Conservation (phyloP, 805 yeast genomes). For the Metschnikowia gruessii region DNA sequence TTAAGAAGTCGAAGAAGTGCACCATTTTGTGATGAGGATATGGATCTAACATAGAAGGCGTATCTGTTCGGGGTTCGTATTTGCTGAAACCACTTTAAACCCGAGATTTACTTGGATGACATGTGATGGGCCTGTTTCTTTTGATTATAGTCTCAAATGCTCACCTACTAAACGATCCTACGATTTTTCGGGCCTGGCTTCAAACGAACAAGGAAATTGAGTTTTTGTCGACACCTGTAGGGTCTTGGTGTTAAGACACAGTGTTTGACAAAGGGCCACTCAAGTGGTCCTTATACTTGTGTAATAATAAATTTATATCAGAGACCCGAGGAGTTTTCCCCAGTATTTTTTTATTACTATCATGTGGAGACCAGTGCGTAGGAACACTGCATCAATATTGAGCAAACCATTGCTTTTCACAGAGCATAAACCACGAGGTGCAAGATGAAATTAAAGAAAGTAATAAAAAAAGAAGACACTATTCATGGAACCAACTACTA, state of each 20-base stretch:
- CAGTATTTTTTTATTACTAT: no score
- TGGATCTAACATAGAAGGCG: not conserved
- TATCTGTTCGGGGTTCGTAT: not conserved
- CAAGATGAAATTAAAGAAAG: no score
- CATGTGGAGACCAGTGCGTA: no score
- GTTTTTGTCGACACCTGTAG: not conserved
- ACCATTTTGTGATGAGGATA: conserved; percentile 56
- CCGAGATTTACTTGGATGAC: not conserved
- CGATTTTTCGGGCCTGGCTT: not conserved
- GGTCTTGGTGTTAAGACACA: not conserved
- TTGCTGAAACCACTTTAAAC: not conserved
- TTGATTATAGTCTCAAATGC: not conserved
- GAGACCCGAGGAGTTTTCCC: not conserved
- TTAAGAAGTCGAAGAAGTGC: conserved; percentile 79
- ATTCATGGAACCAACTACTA: no score
- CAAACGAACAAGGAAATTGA: not conserved
- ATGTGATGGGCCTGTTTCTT: not conserved
- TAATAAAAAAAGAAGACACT: no score
- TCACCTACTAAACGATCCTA: not conserved
- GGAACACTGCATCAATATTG: no score
- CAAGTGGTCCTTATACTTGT: conserved; percentile 5
- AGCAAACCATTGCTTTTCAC: no score
- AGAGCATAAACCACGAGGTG: no score
- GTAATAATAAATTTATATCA: conserved; percentile 6
- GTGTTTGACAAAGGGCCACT: not conserved